Percentiles rank a stretch among this genome's conserved stretches.
These are phyloP conservation scores for Solanum corneliomulleri DNA, from an alignment of 257 asterid species.

Conservation along the genomic window DNA sequence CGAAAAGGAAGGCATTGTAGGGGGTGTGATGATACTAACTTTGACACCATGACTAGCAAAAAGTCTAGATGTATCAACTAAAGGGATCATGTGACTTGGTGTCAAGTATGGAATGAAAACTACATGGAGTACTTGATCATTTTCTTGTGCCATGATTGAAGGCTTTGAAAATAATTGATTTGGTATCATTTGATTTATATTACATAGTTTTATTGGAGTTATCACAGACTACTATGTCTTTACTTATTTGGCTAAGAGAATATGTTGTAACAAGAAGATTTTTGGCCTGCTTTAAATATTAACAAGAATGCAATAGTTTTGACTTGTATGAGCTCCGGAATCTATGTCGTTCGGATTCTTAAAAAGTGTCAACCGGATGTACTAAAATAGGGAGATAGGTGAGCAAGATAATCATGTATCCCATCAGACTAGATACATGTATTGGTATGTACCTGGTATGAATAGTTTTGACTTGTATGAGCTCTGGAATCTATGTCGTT, in stretches of 20 bases:
- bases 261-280: neutral
- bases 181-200: neutral
- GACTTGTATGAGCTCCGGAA: neutral
- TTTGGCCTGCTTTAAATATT: neutral
- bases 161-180: neutral
- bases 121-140: constrained; percentile 2
- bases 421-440: too few species aligned
- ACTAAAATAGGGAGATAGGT: too few species aligned
- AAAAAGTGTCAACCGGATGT: too few species aligned
- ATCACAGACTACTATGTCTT: neutral
- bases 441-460: too few species aligned
- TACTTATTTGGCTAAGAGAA: neutral
- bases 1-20: constrained; percentile 6
- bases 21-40: constrained; percentile 15
- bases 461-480: neutral
- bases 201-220: neutral
- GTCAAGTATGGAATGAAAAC: constrained; percentile 15
- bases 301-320: neutral
- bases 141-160: neutral
- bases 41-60: constrained; percentile 20
- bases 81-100: constrained; percentile 20
- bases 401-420: too few species aligned
- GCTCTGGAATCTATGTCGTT: neutral
- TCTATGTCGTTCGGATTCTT: neutral
- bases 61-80: constrained; percentile 12